These are phyloP conservation scores for Rhynchospora breviuscula DNA, from an alignment of 176 grass and related monocot species.

Conservation along the genomic window DNA sequence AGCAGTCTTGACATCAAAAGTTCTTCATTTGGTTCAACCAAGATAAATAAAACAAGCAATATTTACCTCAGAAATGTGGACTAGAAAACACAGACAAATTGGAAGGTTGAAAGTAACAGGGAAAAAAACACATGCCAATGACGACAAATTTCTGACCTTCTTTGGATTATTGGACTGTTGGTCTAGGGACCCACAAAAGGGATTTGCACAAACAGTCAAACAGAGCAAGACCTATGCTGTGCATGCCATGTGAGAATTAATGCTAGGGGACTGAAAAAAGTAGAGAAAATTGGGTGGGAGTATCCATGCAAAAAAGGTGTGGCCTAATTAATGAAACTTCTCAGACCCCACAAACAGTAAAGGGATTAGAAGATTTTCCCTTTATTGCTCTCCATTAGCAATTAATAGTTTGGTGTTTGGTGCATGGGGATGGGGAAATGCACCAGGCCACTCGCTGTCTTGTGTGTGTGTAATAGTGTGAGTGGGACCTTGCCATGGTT, in stretches of 20 bases:
- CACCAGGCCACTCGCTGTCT: neutral
- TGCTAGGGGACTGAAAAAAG: neutral
- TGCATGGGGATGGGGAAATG: neutral
- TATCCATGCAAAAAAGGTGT: constrained; percentile 9
- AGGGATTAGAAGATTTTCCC: neutral
- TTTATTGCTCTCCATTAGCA: neutral
- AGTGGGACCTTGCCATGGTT: neutral
- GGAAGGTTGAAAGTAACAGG: neutral
- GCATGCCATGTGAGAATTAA: constrained; percentile 15
- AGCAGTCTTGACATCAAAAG: too few species aligned
- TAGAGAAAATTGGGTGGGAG: constrained; percentile 6
- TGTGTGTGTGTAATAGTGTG: neutral
- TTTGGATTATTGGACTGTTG: neutral
- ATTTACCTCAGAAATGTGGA: neutral
- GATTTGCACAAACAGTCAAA: neutral
- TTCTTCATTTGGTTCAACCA: too few species aligned
- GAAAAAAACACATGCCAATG: neutral
- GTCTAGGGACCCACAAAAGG: neutral
- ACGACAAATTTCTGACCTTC: neutral
- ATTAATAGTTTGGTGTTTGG: constrained; percentile 18
- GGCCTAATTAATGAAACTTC: neutral
- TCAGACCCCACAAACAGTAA: neutral
- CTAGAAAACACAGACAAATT: neutral
- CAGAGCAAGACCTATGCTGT: neutral
- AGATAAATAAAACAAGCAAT: neutral